phyloP scores from a whole-genome alignment of 2,329 filamentous ascomycete species.

The Phialemonium atrogriseum region DNA sequence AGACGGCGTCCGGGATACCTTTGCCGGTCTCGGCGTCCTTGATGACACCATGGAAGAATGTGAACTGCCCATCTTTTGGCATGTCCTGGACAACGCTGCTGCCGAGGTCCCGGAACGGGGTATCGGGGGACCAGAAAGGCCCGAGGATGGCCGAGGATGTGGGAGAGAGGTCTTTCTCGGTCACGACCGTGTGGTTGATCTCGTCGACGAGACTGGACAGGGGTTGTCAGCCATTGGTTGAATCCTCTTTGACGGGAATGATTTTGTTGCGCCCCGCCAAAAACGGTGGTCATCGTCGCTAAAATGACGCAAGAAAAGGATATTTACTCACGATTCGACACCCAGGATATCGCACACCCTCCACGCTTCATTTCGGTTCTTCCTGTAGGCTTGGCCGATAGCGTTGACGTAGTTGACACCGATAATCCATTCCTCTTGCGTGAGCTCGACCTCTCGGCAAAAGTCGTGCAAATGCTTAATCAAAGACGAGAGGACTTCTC shows the following conservation, averaged over 20 bases:
- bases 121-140: constrained; percentile 72
- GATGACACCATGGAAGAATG: constrained; percentile 56
- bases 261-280: too few relatives aligned
- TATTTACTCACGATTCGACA: constrained; percentile 55
- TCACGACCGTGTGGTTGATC: constrained; percentile 61
- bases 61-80: constrained; percentile 40
- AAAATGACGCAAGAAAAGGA: too few relatives aligned
- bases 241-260: neutral
- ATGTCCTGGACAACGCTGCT: constrained; percentile 51
- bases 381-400: constrained; percentile 60
- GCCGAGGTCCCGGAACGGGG: constrained; percentile 63
- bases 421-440: constrained; percentile 69
- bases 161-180: constrained; percentile 37
- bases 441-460: constrained; percentile 69
- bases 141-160: constrained; percentile 76
- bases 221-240: constrained; percentile 1
- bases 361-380: constrained; percentile 65
- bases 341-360: constrained; percentile 66
- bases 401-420: constrained; percentile 53
- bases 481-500: constrained; percentile 58
- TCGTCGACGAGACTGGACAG: constrained; percentile 58
- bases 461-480: constrained; percentile 76
- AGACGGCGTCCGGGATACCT: constrained; percentile 55
- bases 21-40: constrained; percentile 50
- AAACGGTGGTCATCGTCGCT: too few relatives aligned